Evolutionary conservation across 805 yeast genomes (phyloP).

Genomic region (Ogataea ramenticola): DNA sequence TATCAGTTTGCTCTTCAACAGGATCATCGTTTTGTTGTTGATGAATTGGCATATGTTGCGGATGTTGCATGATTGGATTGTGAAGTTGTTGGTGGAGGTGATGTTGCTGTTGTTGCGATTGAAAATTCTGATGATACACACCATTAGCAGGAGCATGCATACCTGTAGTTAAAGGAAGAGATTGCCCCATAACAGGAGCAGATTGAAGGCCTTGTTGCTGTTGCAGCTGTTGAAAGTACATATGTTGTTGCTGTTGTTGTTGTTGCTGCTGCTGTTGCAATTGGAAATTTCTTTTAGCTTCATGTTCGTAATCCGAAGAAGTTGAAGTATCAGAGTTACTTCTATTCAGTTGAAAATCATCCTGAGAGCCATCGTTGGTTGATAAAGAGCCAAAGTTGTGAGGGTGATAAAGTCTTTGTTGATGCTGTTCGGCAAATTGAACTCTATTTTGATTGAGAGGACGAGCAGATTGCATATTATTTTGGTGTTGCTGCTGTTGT

Average conservation of each 20-base stretch:
- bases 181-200: not conserved
- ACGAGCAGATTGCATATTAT: conserved; percentile 9
- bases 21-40: conserved; percentile 8
- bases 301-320: conserved; percentile 14
- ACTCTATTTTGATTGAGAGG: conserved; percentile 10
- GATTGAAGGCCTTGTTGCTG: not conserved
- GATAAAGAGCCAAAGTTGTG: conserved; percentile 17
- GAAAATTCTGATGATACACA: conserved; percentile 18
- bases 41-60: not conserved
- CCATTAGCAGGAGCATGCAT: conserved; percentile 27
- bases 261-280: conserved; percentile 17
- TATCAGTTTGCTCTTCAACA: conserved; percentile 13
- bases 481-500: conserved; percentile 9
- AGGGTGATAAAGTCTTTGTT: conserved; percentile 4
- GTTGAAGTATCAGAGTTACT: conserved; percentile 22
- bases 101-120: conserved; percentile 6
- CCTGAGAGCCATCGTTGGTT: conserved; percentile 22
- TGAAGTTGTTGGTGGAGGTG: conserved; percentile 14
- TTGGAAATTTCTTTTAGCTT: conserved; percentile 9
- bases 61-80: conserved; percentile 4
- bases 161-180: conserved; percentile 17
- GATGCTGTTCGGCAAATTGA: conserved; percentile 14
- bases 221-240: not conserved
- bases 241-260: conserved; percentile 10
- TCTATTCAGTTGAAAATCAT: conserved; percentile 17